Evolutionary conservation across 495 filamentous ascomycete species (phyloP).

Genomic region (Physcia stellaris): DNA sequence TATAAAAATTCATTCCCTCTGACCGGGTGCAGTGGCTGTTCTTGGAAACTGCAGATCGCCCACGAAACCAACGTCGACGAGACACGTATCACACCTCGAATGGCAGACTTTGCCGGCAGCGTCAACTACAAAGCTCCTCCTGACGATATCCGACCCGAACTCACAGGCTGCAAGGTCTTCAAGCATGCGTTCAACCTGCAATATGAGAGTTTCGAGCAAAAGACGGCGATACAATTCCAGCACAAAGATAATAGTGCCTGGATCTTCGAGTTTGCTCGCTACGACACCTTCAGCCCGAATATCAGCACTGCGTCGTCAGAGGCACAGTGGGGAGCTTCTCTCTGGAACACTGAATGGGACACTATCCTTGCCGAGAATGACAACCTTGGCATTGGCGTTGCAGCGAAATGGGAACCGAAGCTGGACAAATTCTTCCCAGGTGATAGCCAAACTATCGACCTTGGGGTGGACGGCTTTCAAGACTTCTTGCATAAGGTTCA

Average conservation of each 20-base stretch:
- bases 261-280: constrained; percentile 41
- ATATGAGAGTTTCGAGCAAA: constrained; percentile 29
- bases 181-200: constrained; percentile 6
- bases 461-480: no score
- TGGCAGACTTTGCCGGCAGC: constrained; percentile 14
- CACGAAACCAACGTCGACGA: constrained; percentile 18
- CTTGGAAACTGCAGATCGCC: constrained; percentile 28
- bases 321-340: constrained; percentile 29
- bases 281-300: constrained; percentile 32
- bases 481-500: no score
- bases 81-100: constrained; percentile 12
- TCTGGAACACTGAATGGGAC: constrained; percentile 42
- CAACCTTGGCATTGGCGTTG: constrained; percentile 18
- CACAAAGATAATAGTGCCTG: constrained; percentile 32
- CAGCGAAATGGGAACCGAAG: constrained; percentile 25
- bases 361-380: constrained; percentile 21
- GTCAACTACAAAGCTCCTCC: constrained; percentile 5
- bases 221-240: constrained; percentile 34
- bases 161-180: constrained; percentile 8
- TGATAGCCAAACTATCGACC: no score
- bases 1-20: no score
- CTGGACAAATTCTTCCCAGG: constrained; percentile 31
- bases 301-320: constrained; percentile 1
- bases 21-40: constrained; percentile 10
- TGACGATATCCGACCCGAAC: background rate